Evolutionary conservation across 352 stramenopile species (phyloP), one percentile per base, ranked within the genome.

Genomic region (Globisporangium ultimum): DNA sequence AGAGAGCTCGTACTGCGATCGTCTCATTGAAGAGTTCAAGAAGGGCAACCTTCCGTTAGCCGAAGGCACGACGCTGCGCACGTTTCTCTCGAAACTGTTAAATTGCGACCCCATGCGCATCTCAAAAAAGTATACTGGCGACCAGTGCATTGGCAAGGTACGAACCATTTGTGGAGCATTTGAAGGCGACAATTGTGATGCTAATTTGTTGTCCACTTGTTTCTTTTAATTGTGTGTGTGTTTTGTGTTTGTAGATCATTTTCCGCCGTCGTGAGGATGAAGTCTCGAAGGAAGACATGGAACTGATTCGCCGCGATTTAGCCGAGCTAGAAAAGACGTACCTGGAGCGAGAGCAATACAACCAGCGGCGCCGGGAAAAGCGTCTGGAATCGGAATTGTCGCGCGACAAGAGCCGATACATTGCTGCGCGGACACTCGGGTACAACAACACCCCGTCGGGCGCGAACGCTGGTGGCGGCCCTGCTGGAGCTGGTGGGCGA

Each of bases 101-200:
- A 98, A 99, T 67, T 99, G 97, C 70, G 96, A 99, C 75, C 97
- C 97, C 9, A 99, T 99, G 97, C 80, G 97, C 14, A 99, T 99
- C 57, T 98, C 93, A 0, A 99, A 99, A 68, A 99, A 99, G 75
- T 99, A 99, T 66, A 98, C 98, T 50, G 97, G 97, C 14, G 88
- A 92, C 58, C 98, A 99, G 64, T 99, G 95, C 65, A 99, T 99
- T 61, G 96, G 97, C 66, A 99, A 99, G 72, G 87, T 92, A 66
- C 18, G 58, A 43, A 43, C 43, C 24, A 32, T 5, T 32, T 32
- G 24, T 2, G 24, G 24, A 2, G 5, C 5, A 32, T 32, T 6
- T 5, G 9, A n/a, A 38, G 20, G 13, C 48, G 38, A 43, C 3
- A 43, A 11, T 57, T 63, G 2, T 24, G 20, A n/a, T 28, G 15